Base-by-base conservation (phyloP, 805 yeast genomes). In the Candida germanica region DNA sequence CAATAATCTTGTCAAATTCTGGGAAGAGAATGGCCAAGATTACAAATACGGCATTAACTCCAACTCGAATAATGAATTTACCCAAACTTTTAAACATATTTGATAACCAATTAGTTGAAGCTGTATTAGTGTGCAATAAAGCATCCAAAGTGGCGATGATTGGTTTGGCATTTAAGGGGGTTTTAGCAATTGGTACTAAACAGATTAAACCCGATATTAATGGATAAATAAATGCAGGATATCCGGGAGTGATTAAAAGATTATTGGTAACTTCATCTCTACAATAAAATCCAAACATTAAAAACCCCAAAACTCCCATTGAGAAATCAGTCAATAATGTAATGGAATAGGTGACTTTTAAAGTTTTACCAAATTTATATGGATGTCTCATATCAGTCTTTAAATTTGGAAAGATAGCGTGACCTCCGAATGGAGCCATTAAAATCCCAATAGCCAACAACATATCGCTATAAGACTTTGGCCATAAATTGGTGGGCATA, bases 341-440 rank as follows among this genome's bases (percentile, higher is more conserved):
- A 41, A 81, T 77, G 16, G 72, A 51, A 46, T 81, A 84, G 0
- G 91, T 79, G 2, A 71, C 55, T 30, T 65, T 60, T 51, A 82
- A 65, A 42, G 87, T 77, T 11, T 54, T 53, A 13, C 61, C 59
- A 56, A 75, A 82, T 43, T 73, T 75, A 20, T 64, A 54, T 3
- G 91, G 89, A 46, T 78, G 83, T 36, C 84, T 69, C 83, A 84
- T 80, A 56, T 84, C 94, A 23, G 79, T 70, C 53, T 78, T 80
- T 35, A 84, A 66, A 46, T 84, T 84, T 2, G 93, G 93, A 50
- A 84, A 85, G 17, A 85, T 75, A 4, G 93, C 87, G 59, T 85
- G 93, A 0, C 93, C 91, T 5, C 93, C 88, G 67, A 84, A 85
- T 1, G 91, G 89, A 3, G 89, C 83, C 70, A 80, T 70, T 42